Evolutionary conservation across 106 monocot genomes (phyloP).

Genomic region (Narthecium ossifragum): DNA sequence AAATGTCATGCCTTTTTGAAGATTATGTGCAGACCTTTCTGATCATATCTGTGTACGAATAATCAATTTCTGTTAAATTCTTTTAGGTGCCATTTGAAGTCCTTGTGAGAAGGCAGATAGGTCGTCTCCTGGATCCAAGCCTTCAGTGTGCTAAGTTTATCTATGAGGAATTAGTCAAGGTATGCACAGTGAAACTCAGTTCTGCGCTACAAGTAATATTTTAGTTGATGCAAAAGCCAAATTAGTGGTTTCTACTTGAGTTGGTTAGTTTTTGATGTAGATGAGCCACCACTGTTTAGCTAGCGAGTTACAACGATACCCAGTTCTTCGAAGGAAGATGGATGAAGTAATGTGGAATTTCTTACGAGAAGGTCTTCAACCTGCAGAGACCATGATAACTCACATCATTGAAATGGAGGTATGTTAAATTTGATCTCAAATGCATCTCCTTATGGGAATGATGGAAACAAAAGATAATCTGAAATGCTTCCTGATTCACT

Average conservation of each 20-base stretch:
- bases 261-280: too few relatives aligned
- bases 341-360: constrained; percentile 94
- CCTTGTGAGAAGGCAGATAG: constrained; percentile 90
- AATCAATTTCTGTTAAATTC: not conserved
- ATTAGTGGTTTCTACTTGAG: too few relatives aligned
- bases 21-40: not conserved
- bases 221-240: too few relatives aligned
- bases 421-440: constrained; percentile 6
- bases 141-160: constrained; percentile 98
- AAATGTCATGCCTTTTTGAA: not conserved
- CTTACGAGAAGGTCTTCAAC: constrained; percentile 82
- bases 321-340: constrained; percentile 80
- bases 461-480: too few relatives aligned
- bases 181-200: constrained; percentile 1
- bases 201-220: too few relatives aligned
- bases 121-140: constrained; percentile 91
- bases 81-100: constrained; percentile 96
- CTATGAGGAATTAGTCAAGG: constrained; percentile 97
- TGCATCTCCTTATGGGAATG: not conserved
- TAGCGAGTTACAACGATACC: constrained; percentile 82
- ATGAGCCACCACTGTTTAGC: constrained; percentile 85
- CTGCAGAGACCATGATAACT: constrained; percentile 90
- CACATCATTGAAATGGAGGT: constrained; percentile 98
- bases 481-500: too few relatives aligned
- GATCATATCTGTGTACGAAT: too few relatives aligned